Conservation (phyloP, 192 early-diverging fungal genomes). For the Lunasporangiospora selenospora region DNA sequence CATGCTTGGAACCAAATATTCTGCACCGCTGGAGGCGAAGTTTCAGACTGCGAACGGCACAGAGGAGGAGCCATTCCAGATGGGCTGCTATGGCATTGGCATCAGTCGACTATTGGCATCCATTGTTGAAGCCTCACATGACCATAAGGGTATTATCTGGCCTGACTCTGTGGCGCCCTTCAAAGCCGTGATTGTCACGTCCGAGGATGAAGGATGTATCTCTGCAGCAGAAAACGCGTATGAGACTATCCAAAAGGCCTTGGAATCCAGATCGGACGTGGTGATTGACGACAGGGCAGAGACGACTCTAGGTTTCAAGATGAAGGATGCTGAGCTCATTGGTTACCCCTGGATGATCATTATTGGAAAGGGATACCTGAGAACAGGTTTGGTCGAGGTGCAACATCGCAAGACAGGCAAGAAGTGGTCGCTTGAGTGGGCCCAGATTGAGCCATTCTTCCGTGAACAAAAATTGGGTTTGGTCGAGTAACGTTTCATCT, state of each 20-base stretch:
- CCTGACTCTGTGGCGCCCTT: slow-evolving; percentile 84
- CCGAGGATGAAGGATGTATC: slow-evolving; percentile 46
- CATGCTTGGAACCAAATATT: slow-evolving; percentile 90
- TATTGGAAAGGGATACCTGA: slow-evolving; percentile 68
- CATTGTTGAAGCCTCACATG: slow-evolving; percentile 70
- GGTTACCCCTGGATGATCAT: slow-evolving; percentile 84
- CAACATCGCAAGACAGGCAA: slow-evolving; percentile 50
- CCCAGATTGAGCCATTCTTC: slow-evolving; percentile 19
- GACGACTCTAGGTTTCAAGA: slow-evolving; percentile 75
- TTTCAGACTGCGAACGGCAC: slow-evolving; percentile 37
- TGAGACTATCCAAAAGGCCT: slow-evolving; percentile 44
- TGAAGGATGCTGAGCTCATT: slow-evolving; percentile 82
- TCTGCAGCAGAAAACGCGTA: slow-evolving; percentile 49
- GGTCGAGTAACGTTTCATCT: too few relatives aligned
- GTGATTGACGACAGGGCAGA: slow-evolving; percentile 75
- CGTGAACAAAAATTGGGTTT: slow-evolving; percentile 8
- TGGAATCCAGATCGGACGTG: slow-evolving; percentile 37
- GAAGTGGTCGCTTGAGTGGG: slow-evolving; percentile 41
- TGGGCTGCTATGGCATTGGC: slow-evolving; percentile 95
- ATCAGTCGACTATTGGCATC: slow-evolving; percentile 85
- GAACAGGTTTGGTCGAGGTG: slow-evolving; percentile 55
- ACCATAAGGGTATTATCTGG: slow-evolving; percentile 79
- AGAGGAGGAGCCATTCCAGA: slow-evolving; percentile 63
- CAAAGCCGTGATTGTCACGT: slow-evolving; percentile 67
- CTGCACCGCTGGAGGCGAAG: slow-evolving; percentile 67